These are phyloP conservation scores for Alternaria atra DNA, from an alignment of 2,329 filamentous ascomycete genomes.

Conservation along the genomic window DNA sequence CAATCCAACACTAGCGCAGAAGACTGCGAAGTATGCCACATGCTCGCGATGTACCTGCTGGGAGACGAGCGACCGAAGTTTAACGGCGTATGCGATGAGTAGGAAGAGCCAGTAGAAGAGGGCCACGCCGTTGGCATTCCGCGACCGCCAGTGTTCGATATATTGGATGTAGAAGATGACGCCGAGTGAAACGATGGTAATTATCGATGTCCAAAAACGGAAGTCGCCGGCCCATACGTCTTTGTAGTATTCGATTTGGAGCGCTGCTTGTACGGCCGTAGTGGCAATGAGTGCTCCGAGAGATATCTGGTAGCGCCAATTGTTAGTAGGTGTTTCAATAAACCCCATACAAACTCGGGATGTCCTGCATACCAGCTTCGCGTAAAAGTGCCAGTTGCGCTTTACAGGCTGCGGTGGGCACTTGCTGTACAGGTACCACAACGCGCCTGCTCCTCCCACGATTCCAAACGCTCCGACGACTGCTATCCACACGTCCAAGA, in stretches of 20 bases:
- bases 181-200: constrained; percentile 75
- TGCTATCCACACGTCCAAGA: constrained; percentile 90
- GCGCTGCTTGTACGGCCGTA: constrained; percentile 73
- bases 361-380: constrained; percentile 74
- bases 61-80: constrained; percentile 84
- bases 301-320: constrained; percentile 59
- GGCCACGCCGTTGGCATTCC: constrained; percentile 86
- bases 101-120: constrained; percentile 93
- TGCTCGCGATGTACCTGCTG: constrained; percentile 74
- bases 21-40: constrained; percentile 79
- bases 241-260: constrained; percentile 77
- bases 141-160: constrained; percentile 81
- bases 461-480: constrained; percentile 81
- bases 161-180: constrained; percentile 85
- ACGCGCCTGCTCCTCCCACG: constrained; percentile 76
- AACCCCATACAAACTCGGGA: neutral
- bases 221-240: constrained; percentile 81
- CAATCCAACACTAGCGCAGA: constrained; percentile 75
- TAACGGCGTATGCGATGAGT: constrained; percentile 78
- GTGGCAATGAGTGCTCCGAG: constrained; percentile 74
- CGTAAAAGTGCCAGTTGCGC: constrained; percentile 92
- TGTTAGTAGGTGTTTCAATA: constrained; percentile 14
- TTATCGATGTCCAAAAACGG: constrained; percentile 80
- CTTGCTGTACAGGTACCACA: constrained; percentile 80
- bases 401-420: constrained; percentile 71